phyloP scores from a whole-genome alignment of 2,329 filamentous ascomycete genomes.

The Aspergillus vadensis region DNA sequence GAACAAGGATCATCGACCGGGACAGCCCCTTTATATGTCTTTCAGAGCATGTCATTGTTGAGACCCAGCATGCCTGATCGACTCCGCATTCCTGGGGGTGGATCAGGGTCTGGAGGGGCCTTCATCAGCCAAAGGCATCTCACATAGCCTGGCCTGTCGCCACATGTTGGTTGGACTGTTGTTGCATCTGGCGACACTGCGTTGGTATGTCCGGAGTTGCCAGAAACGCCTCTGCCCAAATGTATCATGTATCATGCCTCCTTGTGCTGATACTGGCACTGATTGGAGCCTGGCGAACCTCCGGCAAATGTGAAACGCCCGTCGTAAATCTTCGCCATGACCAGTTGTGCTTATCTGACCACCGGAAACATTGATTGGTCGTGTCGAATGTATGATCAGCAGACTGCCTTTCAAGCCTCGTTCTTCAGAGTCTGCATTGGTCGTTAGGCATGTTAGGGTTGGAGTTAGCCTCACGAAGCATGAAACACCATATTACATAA shows the following conservation, averaged over 20 bases:
- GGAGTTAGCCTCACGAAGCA: neutral
- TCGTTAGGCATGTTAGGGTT: neutral
- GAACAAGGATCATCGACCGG: conserved; percentile 2
- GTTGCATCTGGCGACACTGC: neutral
- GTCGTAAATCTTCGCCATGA: neutral
- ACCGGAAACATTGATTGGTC: neutral
- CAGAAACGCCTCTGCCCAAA: neutral
- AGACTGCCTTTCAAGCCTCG: neutral
- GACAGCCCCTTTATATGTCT: conserved; percentile 7
- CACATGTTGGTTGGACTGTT: neutral
- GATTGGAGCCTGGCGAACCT: neutral
- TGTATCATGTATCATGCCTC: neutral
- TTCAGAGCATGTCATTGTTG: neutral
- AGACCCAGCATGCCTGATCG: neutral
- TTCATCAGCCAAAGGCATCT: neutral
- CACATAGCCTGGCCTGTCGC: neutral
- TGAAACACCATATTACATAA: neutral
- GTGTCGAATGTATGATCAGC: neutral
- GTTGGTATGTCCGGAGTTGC: neutral
- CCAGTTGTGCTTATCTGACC: neutral
- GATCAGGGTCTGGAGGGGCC: neutral
- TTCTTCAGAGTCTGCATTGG: neutral
- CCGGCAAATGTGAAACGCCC: neutral
- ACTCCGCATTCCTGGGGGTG: neutral
- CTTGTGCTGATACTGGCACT: neutral